Percentiles rank a stretch among this genome's conserved stretches.
phyloP scores from a whole-genome alignment of 495 filamentous ascomycete genomes.

The Aspergillus ellipticus region DNA sequence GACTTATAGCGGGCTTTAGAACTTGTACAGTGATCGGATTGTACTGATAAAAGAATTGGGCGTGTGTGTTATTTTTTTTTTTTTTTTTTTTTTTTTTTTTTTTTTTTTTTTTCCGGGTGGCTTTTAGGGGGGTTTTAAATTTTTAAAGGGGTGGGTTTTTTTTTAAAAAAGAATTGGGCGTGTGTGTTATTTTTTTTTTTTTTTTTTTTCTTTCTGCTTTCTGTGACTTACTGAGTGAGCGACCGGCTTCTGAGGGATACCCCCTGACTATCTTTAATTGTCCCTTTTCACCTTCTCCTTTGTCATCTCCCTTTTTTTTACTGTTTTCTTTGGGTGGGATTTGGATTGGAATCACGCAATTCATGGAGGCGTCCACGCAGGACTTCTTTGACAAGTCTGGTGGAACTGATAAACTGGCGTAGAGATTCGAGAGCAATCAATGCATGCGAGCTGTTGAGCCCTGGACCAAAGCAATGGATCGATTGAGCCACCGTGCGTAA shows the following conservation, averaged over 20 bases:
- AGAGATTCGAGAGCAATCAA: neutral
- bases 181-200: constrained; percentile 9
- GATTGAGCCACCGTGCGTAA: neutral
- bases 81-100: neutral
- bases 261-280: constrained; percentile 10
- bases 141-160: constrained; percentile 14
- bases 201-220: constrained; percentile 1
- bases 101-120: constrained; percentile 7
- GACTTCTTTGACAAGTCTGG: neutral
- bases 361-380: neutral
- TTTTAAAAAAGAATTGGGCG: constrained; percentile 16
- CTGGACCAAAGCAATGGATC: too few relatives aligned
- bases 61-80: constrained; percentile 12
- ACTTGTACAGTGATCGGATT: constrained; percentile 14
- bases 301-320: constrained; percentile 12
- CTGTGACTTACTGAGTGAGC: constrained; percentile 4
- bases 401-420: neutral
- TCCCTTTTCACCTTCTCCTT: constrained; percentile 12
- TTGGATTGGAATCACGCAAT: neutral
- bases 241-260: constrained; percentile 19
- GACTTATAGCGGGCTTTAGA: constrained; percentile 13
- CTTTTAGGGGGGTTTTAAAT: constrained; percentile 11
- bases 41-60: constrained; percentile 16
- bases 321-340: constrained; percentile 6
- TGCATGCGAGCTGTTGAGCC: neutral